phyloP scores from a whole-genome alignment of 139 green algal genomes.

The Tetraselmis striata region DNA sequence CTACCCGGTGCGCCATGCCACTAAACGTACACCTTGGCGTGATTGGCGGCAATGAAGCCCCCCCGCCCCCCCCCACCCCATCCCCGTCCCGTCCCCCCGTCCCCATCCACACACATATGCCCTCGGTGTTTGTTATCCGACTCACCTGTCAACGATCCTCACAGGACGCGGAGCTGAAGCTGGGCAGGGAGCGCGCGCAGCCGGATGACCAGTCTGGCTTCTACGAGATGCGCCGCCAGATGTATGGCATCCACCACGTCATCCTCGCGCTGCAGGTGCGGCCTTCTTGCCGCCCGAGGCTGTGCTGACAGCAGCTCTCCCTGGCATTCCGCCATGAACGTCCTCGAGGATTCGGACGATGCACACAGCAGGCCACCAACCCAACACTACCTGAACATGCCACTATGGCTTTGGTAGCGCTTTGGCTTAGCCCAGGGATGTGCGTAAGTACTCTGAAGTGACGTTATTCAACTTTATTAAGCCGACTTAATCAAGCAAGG shows the following conservation, averaged over 20 bases:
- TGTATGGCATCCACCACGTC: not conserved
- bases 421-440: too few relatives aligned
- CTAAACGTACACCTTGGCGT: not conserved
- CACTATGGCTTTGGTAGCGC: too few relatives aligned
- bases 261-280: not conserved
- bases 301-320: too few relatives aligned
- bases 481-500: too few relatives aligned
- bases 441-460: too few relatives aligned
- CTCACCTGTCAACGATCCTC: slow-evolving; percentile 17
- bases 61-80: not conserved
- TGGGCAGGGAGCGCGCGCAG: not conserved
- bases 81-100: slow-evolving; percentile 9
- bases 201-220: not conserved
- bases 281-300: too few relatives aligned
- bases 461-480: too few relatives aligned
- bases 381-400: too few relatives aligned
- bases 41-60: not conserved
- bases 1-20: slow-evolving; percentile 31
- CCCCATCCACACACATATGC: not conserved
- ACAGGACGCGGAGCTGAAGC: not conserved
- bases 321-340: too few relatives aligned
- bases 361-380: too few relatives aligned
- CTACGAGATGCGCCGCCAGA: not conserved
- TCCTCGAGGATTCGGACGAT: too few relatives aligned
- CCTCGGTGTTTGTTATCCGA: slow-evolving; percentile 12